phyloP scores from a whole-genome alignment of 2,329 filamentous ascomycete species.

The Capronia americana region DNA sequence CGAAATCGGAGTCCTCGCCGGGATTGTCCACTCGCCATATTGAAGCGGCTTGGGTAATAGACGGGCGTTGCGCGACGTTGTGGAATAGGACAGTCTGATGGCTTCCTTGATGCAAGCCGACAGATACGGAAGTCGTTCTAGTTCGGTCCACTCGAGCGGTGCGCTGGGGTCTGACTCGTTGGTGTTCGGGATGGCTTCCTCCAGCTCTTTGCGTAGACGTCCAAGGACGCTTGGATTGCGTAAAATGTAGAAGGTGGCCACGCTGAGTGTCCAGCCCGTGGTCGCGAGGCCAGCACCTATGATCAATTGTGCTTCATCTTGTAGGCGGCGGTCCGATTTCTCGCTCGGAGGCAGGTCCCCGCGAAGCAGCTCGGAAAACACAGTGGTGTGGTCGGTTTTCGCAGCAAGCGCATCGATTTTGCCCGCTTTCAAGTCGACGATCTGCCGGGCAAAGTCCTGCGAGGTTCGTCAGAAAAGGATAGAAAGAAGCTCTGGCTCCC shows the following conservation, averaged over 20 bases:
- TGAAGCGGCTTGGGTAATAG: conserved; percentile 38
- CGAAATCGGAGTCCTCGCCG: conserved; percentile 42
- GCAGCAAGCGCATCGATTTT: conserved; percentile 17
- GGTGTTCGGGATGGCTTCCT: conserved; percentile 12
- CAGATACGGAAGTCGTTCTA: conserved; percentile 43
- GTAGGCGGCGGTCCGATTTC: conserved; percentile 40
- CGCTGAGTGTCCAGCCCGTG: conserved; percentile 31
- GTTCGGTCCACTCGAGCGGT: conserved; percentile 25
- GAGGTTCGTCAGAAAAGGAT: background rate
- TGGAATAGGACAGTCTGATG: conserved; percentile 37
- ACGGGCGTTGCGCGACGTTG: conserved; percentile 31
- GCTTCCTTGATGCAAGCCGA: conserved; percentile 43
- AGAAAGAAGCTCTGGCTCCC: background rate
- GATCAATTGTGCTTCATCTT: conserved; percentile 43
- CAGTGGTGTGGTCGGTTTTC: conserved; percentile 29
- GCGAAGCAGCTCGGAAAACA: conserved; percentile 31
- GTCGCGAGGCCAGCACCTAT: conserved; percentile 34
- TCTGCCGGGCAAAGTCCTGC: conserved; percentile 12
- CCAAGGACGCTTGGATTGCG: conserved; percentile 18
- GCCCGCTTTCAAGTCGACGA: conserved; percentile 25
- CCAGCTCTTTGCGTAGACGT: conserved; percentile 25
- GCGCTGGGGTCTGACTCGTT: conserved; percentile 21
- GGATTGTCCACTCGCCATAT: conserved; percentile 44
- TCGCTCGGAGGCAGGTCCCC: conserved; percentile 36
- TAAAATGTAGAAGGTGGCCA: conserved; percentile 31